Base-by-base conservation (phyloP, 2,329 filamentous ascomycete species). In the Fusarium sterilihyphosum region DNA sequence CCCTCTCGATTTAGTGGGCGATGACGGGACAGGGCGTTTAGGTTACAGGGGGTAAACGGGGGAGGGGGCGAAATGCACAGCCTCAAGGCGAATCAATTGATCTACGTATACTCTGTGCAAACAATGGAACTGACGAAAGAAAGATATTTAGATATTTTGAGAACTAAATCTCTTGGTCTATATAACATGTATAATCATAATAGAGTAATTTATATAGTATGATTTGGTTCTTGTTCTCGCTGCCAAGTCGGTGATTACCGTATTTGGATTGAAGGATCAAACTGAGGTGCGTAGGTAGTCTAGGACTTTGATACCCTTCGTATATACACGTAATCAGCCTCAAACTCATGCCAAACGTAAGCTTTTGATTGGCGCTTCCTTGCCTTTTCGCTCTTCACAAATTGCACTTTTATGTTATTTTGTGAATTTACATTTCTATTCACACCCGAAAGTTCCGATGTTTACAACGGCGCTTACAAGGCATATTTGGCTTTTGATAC, bases 41-140 rank as follows among this genome's bases (percentile, higher is more conserved):
- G 35, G 61, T 57, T 61, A 50, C 44, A 61, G 37, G 49, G 40
- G 58, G n/a, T 40, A 10, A 9, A 22, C 24, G 43, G 49, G 54
- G 66, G 35, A 54, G 50, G 49, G 49, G 65, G 43, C 49, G 52
- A 67, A 44, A 18, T 61, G 65, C 65, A 70, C 67, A 70, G 65
- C 67, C 67, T 53, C 67, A 31, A 38, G 31, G 33, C 40, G 41
- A 37, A 63, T 70, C 47, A 26, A 63, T 58, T 53, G 66, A 70
- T 70, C 60, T 58, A 40, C 59, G 49, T 67, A 43, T 24, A 24
- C 11, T 33, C 10, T n/a, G 29, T 3, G 8, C 26, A 5, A 13
- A 24, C 40, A 26, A 26, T 26, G 26, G 26, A 43, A 10, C 35
- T 46, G n/a, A 26, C 14, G 14, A 41, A 14, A 31, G 41, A 31